phyloP scores from a whole-genome alignment of 768 basidiomycete species.

The Jaapia argillacea region DNA sequence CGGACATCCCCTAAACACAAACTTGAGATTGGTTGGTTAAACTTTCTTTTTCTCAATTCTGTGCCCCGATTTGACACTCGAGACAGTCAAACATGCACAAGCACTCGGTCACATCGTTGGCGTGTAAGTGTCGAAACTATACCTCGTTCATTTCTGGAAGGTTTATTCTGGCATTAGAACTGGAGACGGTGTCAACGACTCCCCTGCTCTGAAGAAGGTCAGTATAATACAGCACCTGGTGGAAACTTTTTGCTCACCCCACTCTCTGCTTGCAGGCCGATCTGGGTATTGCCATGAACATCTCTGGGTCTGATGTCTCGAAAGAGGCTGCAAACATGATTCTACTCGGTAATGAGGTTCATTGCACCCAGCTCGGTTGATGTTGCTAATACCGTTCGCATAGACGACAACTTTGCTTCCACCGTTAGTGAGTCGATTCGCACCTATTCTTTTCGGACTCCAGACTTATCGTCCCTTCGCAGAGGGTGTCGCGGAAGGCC shows the following conservation, averaged over 20 bases:
- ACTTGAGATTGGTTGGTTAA: conserved; percentile 50
- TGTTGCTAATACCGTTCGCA: no score
- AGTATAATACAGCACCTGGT: conserved; percentile 6
- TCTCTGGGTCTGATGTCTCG: conserved; percentile 64
- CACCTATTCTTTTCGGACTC: neutral
- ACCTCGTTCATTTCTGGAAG: conserved; percentile 2
- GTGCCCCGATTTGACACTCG: conserved; percentile 2
- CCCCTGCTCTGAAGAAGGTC: conserved; percentile 62
- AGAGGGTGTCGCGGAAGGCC: conserved; percentile 63
- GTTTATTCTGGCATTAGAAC: conserved; percentile 27
- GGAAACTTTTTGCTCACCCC: neutral
- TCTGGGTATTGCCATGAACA: conserved; percentile 68
- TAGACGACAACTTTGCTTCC: conserved; percentile 69
- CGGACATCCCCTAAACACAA: conserved; percentile 67
- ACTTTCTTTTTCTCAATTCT: conserved; percentile 1
- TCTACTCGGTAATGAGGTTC: conserved; percentile 36
- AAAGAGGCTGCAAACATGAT: conserved; percentile 75
- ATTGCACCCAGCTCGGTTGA: neutral
- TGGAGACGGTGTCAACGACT: conserved; percentile 67
- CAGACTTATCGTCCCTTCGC: neutral
- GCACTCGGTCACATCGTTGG: conserved; percentile 64
- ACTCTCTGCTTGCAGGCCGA: conserved; percentile 32
- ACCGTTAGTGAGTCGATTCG: conserved; percentile 48
- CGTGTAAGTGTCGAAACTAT: conserved; percentile 34
- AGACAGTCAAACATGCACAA: conserved; percentile 59